A percentile compares a stretch with the other conserved stretches of the same genome.
Evolutionary conservation across 768 basidiomycete genomes (phyloP).

Genomic region (Infundibulicybe gibba): DNA sequence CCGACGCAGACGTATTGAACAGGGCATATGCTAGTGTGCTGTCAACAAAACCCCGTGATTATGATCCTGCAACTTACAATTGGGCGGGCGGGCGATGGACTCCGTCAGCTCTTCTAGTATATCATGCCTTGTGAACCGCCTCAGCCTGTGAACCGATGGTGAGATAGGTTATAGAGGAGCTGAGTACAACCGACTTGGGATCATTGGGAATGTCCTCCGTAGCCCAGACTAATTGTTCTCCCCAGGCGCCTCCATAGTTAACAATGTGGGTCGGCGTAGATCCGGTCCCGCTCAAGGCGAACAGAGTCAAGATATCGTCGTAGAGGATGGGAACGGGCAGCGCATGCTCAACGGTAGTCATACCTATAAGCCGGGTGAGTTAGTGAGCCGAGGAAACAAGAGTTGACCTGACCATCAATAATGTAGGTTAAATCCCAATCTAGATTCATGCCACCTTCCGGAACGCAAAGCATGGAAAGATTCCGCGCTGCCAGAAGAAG

Average conservation of each 20-base stretch:
- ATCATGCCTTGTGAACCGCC: conserved; percentile 63
- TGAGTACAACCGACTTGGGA: conserved; percentile 47
- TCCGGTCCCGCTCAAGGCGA: conserved; percentile 64
- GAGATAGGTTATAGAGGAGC: background rate
- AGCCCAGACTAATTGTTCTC: conserved; percentile 71
- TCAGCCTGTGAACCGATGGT: conserved; percentile 36
- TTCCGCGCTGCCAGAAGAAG: conserved; percentile 58
- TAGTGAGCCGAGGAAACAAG: background rate
- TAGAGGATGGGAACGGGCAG: conserved; percentile 63
- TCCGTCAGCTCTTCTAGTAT: conserved; percentile 57
- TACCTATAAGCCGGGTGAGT: conserved; percentile 38
- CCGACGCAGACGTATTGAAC: conserved; percentile 67
- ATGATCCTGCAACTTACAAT: conserved; percentile 37
- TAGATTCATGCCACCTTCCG: conserved; percentile 77
- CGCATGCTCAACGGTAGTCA: conserved; percentile 75
- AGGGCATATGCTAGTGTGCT: conserved; percentile 45
- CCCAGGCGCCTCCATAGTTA: conserved; percentile 70
- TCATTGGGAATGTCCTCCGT: conserved; percentile 61
- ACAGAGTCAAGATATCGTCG: conserved; percentile 64
- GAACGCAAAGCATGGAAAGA: conserved; percentile 67
- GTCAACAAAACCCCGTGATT: conserved; percentile 2
- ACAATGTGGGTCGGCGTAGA: conserved; percentile 74
- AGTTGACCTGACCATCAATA: conserved; percentile 53
- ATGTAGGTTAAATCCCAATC: conserved; percentile 82
- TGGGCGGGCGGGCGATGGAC: conserved; percentile 53